phyloP scores from a whole-genome alignment of 2,329 filamentous ascomycete species.

The Pseudogymnoascus sp. region DNA sequence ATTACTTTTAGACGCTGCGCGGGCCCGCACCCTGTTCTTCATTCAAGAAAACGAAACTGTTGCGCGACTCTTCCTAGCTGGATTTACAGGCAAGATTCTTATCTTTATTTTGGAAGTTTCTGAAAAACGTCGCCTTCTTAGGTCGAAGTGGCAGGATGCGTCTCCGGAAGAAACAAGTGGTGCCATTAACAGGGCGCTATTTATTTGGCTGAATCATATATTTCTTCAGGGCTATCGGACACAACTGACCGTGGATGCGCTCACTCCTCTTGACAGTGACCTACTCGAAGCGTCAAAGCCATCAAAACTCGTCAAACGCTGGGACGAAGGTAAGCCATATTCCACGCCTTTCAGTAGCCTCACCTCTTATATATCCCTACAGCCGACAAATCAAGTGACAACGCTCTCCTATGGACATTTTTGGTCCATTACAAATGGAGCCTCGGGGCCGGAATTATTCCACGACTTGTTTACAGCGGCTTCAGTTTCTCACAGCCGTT shows the following conservation, averaged over 20 bases:
- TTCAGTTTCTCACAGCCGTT: conserved; percentile 40
- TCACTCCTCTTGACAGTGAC: conserved; percentile 25
- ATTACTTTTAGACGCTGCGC: conserved; percentile 36
- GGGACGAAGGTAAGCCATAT: not conserved
- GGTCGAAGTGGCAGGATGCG: conserved; percentile 10
- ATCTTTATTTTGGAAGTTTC: conserved; percentile 33
- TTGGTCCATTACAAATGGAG: conserved; percentile 9
- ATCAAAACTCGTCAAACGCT: not conserved
- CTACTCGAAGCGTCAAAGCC: conserved; percentile 7
- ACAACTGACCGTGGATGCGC: conserved; percentile 20
- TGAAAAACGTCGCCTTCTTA: conserved; percentile 26
- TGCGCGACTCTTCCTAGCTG: conserved; percentile 23
- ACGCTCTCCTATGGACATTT: conserved; percentile 8
- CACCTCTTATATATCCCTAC: not conserved
- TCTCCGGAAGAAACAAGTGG: conserved; percentile 28
- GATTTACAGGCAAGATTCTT: conserved; percentile 22
- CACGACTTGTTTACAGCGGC: conserved; percentile 31
- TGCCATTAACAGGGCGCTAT: conserved; percentile 28
- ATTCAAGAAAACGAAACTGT: conserved; percentile 21
- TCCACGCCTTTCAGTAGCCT: not conserved
- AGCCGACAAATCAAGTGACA: conserved; percentile 1
- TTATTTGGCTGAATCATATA: conserved; percentile 31
- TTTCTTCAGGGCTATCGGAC: conserved; percentile 22
- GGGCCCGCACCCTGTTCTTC: conserved; percentile 37
- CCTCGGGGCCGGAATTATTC: conserved; percentile 22